Base-by-base conservation (phyloP, 2,329 filamentous ascomycete genomes). In the Dactylonectria macrodidyma region DNA sequence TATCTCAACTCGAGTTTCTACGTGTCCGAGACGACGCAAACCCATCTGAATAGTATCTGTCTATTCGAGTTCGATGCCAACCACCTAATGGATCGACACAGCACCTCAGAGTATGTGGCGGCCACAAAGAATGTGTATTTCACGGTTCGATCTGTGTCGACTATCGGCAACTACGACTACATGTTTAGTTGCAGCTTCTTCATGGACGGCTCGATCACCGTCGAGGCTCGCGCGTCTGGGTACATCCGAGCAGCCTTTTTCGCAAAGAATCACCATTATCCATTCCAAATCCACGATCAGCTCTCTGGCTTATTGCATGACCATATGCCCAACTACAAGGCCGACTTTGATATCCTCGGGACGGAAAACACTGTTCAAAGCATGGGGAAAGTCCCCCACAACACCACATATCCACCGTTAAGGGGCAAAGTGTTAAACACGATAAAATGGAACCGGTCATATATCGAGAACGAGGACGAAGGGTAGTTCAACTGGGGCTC, bases 31-130 rank as follows among this genome's bases (percentile, higher is more conserved):
- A 83, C 79, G 2, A 84, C 82, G 0, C 79, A 82, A 65, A 84
- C 81, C 0, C 84, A 88, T 60, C 76, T 80, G 1, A 83, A 86
- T 74, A 84, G 83, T 65, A 83, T 91, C 48, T 91, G 89, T 71
- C 65, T 89, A 33, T 89, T 89, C 66, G 88, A 90, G 74, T 82
- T 80, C 59, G 84, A 84, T 16, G 77, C 84, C 1, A 84, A 84
- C 48, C 85, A 83, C 70, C 83, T 87, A 1, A 82, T 89, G 1
- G 81, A 83, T 57, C 81, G 88, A 1, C 63, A 65, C 52, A 65
- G 63, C 24, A 61, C 63, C 3, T 38, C 46, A 5, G 57, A 56
- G 5, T 65, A 65, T 7, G 63, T 65, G 26, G 57, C 63, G 1
- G 41, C 63, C 2, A 61, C 57, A 19, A 65, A 65, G 51, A 65